Evolutionary conservation across 2,329 filamentous ascomycete species (phyloP).

Genomic region (Botrytis galanthina): DNA sequence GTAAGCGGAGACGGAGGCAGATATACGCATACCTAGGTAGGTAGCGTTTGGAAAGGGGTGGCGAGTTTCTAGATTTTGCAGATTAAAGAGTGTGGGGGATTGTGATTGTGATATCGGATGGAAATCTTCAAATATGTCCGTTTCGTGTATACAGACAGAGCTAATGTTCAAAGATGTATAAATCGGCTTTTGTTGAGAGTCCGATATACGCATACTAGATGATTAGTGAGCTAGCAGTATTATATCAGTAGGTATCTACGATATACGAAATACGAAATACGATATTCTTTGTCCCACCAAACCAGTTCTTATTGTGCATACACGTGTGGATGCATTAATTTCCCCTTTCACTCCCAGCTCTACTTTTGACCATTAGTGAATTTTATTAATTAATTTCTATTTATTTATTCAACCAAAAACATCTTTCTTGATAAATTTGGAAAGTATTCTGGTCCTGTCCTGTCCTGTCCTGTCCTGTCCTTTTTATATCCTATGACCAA

Average conservation of each 20-base stretch:
- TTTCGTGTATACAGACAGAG: background rate
- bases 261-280: background rate
- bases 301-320: background rate
- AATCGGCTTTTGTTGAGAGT: background rate
- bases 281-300: background rate
- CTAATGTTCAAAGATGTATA: background rate
- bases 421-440: background rate
- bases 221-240: background rate
- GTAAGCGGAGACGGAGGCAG: background rate
- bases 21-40: background rate
- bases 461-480: background rate
- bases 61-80: background rate
- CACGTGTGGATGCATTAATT: background rate
- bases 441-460: background rate
- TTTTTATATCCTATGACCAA: background rate
- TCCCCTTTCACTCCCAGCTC: background rate
- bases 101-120: background rate
- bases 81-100: background rate
- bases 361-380: background rate
- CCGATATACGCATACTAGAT: background rate
- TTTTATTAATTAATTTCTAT: background rate
- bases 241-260: background rate
- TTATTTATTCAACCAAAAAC: background rate
- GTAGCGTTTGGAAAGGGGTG: background rate
- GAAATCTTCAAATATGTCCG: background rate